Evolutionary conservation across 2,329 filamentous ascomycete species (phyloP).

Genomic region (Aspergillus nomiae): DNA sequence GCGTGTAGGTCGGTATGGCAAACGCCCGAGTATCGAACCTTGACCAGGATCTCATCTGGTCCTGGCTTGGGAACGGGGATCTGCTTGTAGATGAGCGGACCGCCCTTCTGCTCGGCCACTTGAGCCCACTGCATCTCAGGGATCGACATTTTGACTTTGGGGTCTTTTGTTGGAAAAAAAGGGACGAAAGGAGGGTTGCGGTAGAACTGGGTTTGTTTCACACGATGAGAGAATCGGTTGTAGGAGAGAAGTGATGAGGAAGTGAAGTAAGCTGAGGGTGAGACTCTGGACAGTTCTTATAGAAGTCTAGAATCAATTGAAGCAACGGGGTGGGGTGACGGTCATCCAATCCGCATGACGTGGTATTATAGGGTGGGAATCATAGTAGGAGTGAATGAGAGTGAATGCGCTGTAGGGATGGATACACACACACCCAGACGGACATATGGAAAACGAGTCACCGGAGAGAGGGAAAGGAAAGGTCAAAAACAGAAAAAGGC

Average conservation of each 20-base stretch:
- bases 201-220: not conserved
- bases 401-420: too few relatives aligned
- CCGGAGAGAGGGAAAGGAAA: conserved; percentile 2
- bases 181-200: not conserved
- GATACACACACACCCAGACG: not conserved
- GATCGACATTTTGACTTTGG: conserved; percentile 49
- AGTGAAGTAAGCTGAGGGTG: not conserved
- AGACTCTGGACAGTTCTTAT: conserved; percentile 12
- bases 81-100: conserved; percentile 57
- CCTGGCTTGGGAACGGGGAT: conserved; percentile 80
- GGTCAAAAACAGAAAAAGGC: not conserved
- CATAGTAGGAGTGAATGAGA: not conserved
- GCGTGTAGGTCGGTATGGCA: conserved; percentile 86
- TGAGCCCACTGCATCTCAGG: conserved; percentile 89
- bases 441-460: not conserved
- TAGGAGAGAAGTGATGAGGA: not conserved
- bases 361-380: not conserved
- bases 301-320: not conserved
- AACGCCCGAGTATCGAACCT: conserved; percentile 87
- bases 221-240: not conserved
- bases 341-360: not conserved
- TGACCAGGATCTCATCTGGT: conserved; percentile 87
- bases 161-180: not conserved
- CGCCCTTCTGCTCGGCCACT: conserved; percentile 80
- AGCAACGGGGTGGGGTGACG: conserved; percentile 5